Conservation (phyloP, 2,329 filamentous ascomycete genomes). For the Apiospora pterosperma region DNA sequence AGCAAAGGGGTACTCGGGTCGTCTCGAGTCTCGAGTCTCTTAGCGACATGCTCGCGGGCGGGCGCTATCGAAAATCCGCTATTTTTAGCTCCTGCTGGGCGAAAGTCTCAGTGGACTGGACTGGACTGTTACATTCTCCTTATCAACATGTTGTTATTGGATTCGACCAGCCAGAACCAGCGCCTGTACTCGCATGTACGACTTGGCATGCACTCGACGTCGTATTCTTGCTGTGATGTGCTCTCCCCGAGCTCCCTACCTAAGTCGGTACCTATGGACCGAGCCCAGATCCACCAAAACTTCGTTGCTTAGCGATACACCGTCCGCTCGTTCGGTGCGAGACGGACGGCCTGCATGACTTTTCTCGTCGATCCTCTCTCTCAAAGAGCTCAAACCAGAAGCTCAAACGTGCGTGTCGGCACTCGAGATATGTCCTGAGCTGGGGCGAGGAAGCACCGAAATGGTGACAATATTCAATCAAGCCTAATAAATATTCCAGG, state of each 20-base stretch:
- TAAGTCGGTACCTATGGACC: not conserved
- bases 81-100: not conserved
- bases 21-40: not conserved
- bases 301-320: not conserved
- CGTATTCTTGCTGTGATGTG: not conserved
- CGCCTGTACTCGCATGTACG: not conserved
- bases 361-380: not conserved
- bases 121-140: not conserved
- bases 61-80: conserved; percentile 1
- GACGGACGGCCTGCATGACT: not conserved
- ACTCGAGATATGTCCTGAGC: not conserved
- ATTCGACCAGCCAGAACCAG: not conserved
- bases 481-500: not conserved
- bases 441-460: not conserved
- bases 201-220: conserved; percentile 3
- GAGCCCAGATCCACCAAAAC: not conserved
- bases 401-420: not conserved
- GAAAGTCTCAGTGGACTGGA: not conserved
- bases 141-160: not conserved
- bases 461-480: not conserved
- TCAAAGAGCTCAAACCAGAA: too few species aligned
- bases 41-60: not conserved
- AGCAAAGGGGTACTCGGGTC: not conserved
- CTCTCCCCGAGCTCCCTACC: not conserved
- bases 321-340: not conserved